Base-by-base conservation (phyloP, 208 protist species). In the Leptomonas pyrrhocoris region DNA sequence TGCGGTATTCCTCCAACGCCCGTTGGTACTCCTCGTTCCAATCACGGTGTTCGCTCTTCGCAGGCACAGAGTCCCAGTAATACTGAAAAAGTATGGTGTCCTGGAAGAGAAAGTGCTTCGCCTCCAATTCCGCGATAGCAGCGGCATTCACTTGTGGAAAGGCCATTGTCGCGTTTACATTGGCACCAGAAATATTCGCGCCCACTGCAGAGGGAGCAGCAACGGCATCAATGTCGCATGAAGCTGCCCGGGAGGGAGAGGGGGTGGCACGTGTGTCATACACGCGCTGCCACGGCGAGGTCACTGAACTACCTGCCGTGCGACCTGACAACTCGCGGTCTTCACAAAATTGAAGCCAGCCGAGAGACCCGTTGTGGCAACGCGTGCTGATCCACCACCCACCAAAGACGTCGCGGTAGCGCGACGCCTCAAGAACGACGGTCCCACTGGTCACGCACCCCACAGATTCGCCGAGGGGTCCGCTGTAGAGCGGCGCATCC, bases 351-450 rank as follows among this genome's bases (percentile, higher is more conserved):
- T 30, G 45, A 23, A 90, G 49, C 87, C 89, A 94, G 5, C 70
- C 74, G 11, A 85, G 36, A 15, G 64, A 40, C 7, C 77, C 83
- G 28, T 96, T 87, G 15, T 54, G 70, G 43, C 54, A 63, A 5
- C 69, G 65, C 6, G 82, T 81, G 30, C 74, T 77, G 19, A 93
- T 55, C 89, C 92, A 96, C 81, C 79, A 89, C 23, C 79, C 80
- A 13, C 79, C 75, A 55, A 94, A 94, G 0, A 76, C 79, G 57
- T 96, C 92, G 3, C 70, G 68, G 55, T 82, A 86, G 30, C 89
- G 85, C 19, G 67, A 68, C 0, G 58, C 38, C 75, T 96, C 87
- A 5, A 79, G 64, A 4, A 96, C 36, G 19, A 94, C 88, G 8
- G 80, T 74, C 0, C 82, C 88, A 0, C 34, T 68, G 7, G 62